These are phyloP conservation scores for Hyphopichia burtonii DNA, from an alignment of 1,139 yeast genomes.

Conservation along the genomic window DNA sequence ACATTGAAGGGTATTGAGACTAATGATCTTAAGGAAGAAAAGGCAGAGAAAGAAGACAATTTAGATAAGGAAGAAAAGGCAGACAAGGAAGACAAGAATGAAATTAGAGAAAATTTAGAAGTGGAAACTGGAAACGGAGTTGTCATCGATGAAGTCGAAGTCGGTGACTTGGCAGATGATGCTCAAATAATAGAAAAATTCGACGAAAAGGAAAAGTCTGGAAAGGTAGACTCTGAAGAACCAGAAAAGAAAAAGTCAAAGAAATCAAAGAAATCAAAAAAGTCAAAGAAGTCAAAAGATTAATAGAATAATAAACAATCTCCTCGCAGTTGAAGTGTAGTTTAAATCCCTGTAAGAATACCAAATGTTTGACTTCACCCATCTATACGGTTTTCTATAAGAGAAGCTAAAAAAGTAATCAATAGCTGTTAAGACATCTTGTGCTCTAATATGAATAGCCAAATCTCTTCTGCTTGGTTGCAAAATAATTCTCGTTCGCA, in stretches of 20 bases:
- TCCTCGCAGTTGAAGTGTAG: too few relatives aligned
- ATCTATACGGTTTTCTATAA: too few relatives aligned
- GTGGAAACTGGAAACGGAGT: background rate
- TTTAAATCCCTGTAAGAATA: too few relatives aligned
- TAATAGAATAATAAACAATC: background rate
- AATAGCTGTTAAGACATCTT: too few relatives aligned
- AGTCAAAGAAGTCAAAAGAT: constrained; percentile 5
- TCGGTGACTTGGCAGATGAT: constrained; percentile 4
- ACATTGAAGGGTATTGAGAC: constrained; percentile 34
- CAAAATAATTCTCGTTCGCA: too few relatives aligned
- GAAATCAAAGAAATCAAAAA: constrained; percentile 7
- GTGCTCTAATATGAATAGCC: too few relatives aligned
- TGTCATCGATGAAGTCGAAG: constrained; percentile 14
- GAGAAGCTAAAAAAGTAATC: too few relatives aligned
- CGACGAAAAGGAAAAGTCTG: background rate
- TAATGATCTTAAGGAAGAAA: constrained; percentile 9
- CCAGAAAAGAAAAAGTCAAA: constrained; percentile 6
- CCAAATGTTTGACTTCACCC: too few relatives aligned
- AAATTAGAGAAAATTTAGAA: constrained; percentile 9
- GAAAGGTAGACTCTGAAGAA: constrained; percentile 1
- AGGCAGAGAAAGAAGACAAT: constrained; percentile 5
- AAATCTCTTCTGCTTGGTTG: too few relatives aligned
- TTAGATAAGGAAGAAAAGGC: constrained; percentile 4
- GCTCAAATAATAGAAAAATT: constrained; percentile 1
- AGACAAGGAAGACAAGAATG: constrained; percentile 8